phyloP scores from a whole-genome alignment of 2,329 filamentous ascomycete species.

The Paecilomyces variotii region DNA sequence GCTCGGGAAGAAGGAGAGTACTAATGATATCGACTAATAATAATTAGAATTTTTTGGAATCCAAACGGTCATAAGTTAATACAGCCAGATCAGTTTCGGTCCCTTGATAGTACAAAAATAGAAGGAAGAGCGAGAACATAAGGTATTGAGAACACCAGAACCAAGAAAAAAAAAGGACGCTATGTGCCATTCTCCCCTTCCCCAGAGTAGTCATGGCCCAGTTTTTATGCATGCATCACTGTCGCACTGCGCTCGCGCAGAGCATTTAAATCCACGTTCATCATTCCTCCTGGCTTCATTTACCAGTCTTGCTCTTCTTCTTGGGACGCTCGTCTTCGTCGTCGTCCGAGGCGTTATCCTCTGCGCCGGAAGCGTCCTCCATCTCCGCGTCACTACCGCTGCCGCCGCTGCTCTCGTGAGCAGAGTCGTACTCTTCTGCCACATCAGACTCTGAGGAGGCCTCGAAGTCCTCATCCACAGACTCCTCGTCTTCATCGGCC shows the following conservation, averaged over 20 bases:
- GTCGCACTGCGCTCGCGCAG: background rate
- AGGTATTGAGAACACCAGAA: background rate
- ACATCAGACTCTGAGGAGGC: slow-evolving; percentile 90
- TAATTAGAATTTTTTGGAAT: background rate
- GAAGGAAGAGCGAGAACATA: background rate
- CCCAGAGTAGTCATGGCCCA: background rate
- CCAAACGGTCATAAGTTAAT: background rate
- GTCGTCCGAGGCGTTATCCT: slow-evolving; percentile 1
- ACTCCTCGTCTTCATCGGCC: slow-evolving; percentile 93
- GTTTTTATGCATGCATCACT: background rate
- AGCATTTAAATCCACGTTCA: background rate
- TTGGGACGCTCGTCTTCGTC: slow-evolving; percentile 15
- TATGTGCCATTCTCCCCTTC: background rate
- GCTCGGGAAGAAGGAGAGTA: background rate
- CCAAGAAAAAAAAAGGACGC: background rate
- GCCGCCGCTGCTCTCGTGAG: slow-evolving; percentile 75
- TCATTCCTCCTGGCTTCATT: background rate
- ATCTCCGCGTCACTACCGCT: slow-evolving; percentile 54
- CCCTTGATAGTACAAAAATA: background rate
- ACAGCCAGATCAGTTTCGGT: background rate
- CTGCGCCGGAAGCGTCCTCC: slow-evolving; percentile 3
- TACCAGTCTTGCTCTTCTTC: background rate
- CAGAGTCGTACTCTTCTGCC: slow-evolving; percentile 90
- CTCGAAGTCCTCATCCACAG: slow-evolving; percentile 90
- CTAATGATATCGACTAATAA: background rate